Percentiles rank a stretch among this genome's conserved stretches.
These are phyloP conservation scores for Sequoiadendron giganteum DNA, from an alignment of 75 land plant species.

Conservation along the genomic window DNA sequence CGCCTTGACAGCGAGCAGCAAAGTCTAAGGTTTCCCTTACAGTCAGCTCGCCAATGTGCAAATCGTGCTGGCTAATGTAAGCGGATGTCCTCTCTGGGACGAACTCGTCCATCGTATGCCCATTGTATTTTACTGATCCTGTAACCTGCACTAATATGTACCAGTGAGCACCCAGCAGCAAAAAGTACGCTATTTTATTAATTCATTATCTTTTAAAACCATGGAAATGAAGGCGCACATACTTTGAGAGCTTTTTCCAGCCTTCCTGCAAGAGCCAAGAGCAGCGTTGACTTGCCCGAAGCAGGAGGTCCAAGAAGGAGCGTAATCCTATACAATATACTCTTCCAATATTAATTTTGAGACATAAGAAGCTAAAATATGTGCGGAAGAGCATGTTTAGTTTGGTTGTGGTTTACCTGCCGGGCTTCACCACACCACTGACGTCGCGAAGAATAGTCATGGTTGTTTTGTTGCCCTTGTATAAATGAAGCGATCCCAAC, in stretches of 20 bases:
- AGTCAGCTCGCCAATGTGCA: conserved; percentile 79
- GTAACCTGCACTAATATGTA: conserved; percentile 11
- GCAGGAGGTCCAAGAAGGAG: too few species aligned
- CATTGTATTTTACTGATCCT: conserved; percentile 43
- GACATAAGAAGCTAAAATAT: too few species aligned
- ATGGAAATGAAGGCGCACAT: not conserved
- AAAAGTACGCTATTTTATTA: too few species aligned
- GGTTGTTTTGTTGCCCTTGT: not conserved
- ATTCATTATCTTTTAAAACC: too few species aligned
- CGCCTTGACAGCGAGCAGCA: conserved; percentile 82
- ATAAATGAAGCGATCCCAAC: not conserved
- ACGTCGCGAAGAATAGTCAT: not conserved
- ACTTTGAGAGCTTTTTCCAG: too few species aligned
- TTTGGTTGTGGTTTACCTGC: not conserved
- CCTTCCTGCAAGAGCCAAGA: too few species aligned
- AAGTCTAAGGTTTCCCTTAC: conserved; percentile 83
- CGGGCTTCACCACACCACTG: not conserved
- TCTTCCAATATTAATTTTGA: too few species aligned
- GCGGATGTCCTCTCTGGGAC: conserved; percentile 81
- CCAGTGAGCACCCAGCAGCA: not conserved
- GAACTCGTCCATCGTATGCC: conserved; percentile 58
- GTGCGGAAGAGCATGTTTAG: too few species aligned
- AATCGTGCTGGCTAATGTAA: conserved; percentile 80
- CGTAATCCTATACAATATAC: too few species aligned
- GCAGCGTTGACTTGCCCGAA: too few species aligned